phyloP scores from a whole-genome alignment of 305 asterid genomes.

The Coffea humblotiana region DNA sequence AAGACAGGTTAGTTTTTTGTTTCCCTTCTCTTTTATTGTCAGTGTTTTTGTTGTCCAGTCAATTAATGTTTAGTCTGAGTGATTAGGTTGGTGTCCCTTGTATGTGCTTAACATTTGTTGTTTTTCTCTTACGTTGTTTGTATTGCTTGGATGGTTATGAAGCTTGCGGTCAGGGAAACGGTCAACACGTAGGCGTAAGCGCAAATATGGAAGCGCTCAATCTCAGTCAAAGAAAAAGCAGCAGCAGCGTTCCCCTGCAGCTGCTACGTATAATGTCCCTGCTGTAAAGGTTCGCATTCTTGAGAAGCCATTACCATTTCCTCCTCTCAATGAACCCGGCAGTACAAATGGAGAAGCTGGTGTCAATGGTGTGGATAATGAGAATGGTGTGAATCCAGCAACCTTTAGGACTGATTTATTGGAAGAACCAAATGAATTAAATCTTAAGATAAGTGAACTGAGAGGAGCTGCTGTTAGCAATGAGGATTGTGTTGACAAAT shows the following conservation, averaged over 20 bases:
- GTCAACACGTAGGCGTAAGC: conserved; percentile 37
- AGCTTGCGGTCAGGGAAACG: conserved; percentile 36
- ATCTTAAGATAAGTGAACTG: conserved; percentile 59
- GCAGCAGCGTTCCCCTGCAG: conserved; percentile 52
- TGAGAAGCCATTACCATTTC: conserved; percentile 40
- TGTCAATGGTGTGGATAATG: conserved; percentile 34
- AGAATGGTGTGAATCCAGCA: conserved; percentile 35
- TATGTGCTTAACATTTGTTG: conserved; percentile 2
- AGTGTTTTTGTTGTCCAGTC: conserved; percentile 5
- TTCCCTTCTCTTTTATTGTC: conserved; percentile 20
- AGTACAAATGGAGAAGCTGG: conserved; percentile 28
- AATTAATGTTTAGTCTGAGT: background rate
- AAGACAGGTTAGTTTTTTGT: conserved; percentile 59
- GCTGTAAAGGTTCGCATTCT: conserved; percentile 42
- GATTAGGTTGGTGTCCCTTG: no score
- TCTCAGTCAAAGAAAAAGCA: conserved; percentile 40
- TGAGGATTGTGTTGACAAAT: conserved; percentile 30
- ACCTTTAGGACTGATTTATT: conserved; percentile 33
- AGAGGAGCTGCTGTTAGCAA: conserved; percentile 33
- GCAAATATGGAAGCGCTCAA: conserved; percentile 30
- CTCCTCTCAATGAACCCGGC: conserved; percentile 33
- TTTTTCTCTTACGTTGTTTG: background rate
- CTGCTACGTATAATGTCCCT: conserved; percentile 57
- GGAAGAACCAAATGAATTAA: conserved; percentile 43
- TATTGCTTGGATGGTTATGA: conserved; percentile 13